Evolutionary conservation across 352 stramenopile genomes (phyloP).

Genomic region (Plasmopara muralis): DNA sequence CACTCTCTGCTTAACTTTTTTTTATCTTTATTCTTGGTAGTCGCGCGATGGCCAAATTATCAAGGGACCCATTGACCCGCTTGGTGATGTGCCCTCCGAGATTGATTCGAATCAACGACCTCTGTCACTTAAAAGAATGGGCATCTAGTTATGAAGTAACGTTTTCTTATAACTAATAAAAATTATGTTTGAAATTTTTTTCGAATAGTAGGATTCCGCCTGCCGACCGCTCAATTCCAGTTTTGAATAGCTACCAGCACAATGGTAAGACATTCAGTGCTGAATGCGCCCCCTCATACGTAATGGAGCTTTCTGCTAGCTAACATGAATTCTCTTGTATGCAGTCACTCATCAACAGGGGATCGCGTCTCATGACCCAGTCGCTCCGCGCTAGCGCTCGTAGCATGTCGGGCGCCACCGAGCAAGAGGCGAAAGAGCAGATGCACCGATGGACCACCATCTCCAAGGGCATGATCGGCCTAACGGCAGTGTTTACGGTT

Average conservation of each 20-base stretch:
- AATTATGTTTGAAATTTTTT: background rate
- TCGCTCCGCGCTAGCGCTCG: conserved; percentile 50
- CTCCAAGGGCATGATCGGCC: conserved; percentile 77
- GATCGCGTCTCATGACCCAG: conserved; percentile 43
- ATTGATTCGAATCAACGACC: conserved; percentile 45
- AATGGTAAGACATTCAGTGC: conserved; percentile 10
- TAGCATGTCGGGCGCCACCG: conserved; percentile 73
- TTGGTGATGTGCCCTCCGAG: conserved; percentile 38
- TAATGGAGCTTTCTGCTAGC: background rate
- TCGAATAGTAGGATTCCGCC: background rate
- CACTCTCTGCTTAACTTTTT: background rate
- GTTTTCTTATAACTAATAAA: background rate
- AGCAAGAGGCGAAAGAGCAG: conserved; percentile 82
- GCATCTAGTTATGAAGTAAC: conserved; percentile 27
- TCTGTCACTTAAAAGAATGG: conserved; percentile 54
- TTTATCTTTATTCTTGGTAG: conserved; percentile 11
- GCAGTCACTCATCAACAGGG: conserved; percentile 63
- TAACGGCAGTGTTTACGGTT: conserved; percentile 47
- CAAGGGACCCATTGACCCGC: conserved; percentile 48
- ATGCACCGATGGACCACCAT: conserved; percentile 82
- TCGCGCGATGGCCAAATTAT: conserved; percentile 34
- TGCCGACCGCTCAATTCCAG: conserved; percentile 21
- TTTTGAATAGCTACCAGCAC: conserved; percentile 17
- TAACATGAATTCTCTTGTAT: conserved; percentile 2
- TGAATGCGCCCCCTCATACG: conserved; percentile 5